Base-by-base conservation (phyloP, 225 moss, liverwort and hornwort species). In the Pleurozium schreberi region DNA sequence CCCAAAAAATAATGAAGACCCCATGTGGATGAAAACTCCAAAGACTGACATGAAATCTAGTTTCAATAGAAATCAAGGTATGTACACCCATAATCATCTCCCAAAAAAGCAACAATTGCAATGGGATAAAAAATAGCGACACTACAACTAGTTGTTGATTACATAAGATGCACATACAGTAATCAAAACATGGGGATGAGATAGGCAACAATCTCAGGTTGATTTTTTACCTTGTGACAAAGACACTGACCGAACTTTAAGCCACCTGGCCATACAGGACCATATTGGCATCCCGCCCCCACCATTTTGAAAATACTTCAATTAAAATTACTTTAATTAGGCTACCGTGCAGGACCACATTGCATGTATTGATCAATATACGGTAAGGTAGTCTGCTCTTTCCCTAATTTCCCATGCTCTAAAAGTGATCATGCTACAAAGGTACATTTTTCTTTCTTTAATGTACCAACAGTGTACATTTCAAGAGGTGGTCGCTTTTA, bases 131-230 rank as follows among this genome's bases (percentile, higher is more conserved):
- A 74, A 47, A n/a, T n/a, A 11, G 30, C 1, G 0, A 18, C 47
- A 47, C 31, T 11, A 47, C 8, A 42, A 70, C 26, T 20, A 70
- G 14, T 12, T 69, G 14, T 69, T 69, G 70, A 42, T 70, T 42
- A 8, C 15, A 1, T 2, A 47, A 47, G 31, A 13, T 33, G 18
- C 12, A 19, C 3, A 2, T 34, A 18, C 10, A 5, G 0, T 34
- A 50, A 34, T 34, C 14, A 76, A 76, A 75, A 75, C 13, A 50
- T 75, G 34, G 34, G 34, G 4, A 13, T 14, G 3, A n/a, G n/a
- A n/a, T n/a, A n/a, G n/a, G n/a, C n/a, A n/a, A 75, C 21, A 34
- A 75, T 21, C 13, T 34, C 5, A 2, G 3, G 23, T 76, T 1
- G 2, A 3, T 52, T 33, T 77, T 45, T 30, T 11, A 45, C 45